Conservation (phyloP, 352 stramenopile species). For the Globisporangium barbulae region DNA sequence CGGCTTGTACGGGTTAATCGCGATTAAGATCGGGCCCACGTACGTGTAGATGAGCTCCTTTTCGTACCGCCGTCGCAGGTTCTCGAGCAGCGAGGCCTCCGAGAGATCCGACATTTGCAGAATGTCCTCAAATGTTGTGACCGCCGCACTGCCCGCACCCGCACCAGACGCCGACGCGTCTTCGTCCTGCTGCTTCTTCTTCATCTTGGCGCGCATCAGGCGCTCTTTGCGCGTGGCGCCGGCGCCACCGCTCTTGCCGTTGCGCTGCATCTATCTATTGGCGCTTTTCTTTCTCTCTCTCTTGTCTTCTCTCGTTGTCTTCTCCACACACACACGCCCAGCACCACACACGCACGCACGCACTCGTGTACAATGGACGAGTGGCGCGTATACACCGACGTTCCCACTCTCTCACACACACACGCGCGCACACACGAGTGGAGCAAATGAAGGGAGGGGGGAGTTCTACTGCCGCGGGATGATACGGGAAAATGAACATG, state of each 20-base stretch:
- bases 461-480: slow-evolving; percentile 3
- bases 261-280: slow-evolving; percentile 30
- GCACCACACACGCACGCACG: background rate
- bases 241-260: slow-evolving; percentile 24
- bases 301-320: slow-evolving; percentile 4
- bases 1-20: slow-evolving; percentile 91
- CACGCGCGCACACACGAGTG: background rate
- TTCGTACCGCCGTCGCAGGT: slow-evolving; percentile 89
- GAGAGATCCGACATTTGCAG: slow-evolving; percentile 89
- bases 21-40: slow-evolving; percentile 88
- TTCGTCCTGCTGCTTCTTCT: slow-evolving; percentile 83
- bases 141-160: slow-evolving; percentile 13
- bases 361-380: background rate
- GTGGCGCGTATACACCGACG: background rate
- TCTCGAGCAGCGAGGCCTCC: slow-evolving; percentile 87
- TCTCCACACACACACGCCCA: background rate
- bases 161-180: slow-evolving; percentile 35
- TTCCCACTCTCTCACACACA: background rate
- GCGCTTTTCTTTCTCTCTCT: background rate
- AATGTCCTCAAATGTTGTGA: slow-evolving; percentile 81
- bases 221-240: slow-evolving; percentile 74
- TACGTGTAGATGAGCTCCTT: slow-evolving; percentile 94
- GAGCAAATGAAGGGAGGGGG: background rate
- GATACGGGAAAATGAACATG: slow-evolving; percentile 10
- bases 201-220: slow-evolving; percentile 81